Percentiles rank a stretch among this genome's conserved stretches.
phyloP scores from a whole-genome alignment of 345 rosid genomes.

The Kernera saxatilis region DNA sequence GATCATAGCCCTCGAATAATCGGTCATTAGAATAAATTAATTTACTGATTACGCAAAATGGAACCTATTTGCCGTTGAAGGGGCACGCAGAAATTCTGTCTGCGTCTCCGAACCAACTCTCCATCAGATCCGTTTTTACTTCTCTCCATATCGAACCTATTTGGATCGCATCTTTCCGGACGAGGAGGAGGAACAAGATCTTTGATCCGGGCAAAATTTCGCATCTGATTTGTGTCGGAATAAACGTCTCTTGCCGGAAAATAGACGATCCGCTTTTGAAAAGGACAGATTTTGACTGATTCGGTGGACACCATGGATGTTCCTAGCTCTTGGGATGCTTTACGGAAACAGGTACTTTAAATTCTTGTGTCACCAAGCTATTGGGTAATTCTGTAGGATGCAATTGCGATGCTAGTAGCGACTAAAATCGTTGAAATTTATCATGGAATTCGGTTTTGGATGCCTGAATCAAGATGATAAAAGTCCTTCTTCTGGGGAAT shows the following conservation, averaged over 20 bases:
- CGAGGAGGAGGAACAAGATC: neutral
- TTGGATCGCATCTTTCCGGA: constrained; percentile 1
- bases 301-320: constrained; percentile 49
- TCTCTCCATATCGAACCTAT: neutral
- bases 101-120: constrained; percentile 37
- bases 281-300: constrained; percentile 10
- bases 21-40: neutral
- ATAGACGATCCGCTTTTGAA: neutral
- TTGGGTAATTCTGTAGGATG: neutral
- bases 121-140: constrained; percentile 15
- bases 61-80: constrained; percentile 25
- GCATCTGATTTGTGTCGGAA: neutral
- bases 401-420: neutral
- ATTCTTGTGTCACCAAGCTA: neutral
- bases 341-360: constrained; percentile 70
- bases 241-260: neutral
- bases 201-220: neutral
- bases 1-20: neutral
- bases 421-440: neutral
- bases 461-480: neutral
- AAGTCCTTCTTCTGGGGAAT: neutral
- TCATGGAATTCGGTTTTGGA: neutral
- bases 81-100: constrained; percentile 37
- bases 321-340: constrained; percentile 88
- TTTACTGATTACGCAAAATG: constrained; percentile 28